Evolutionary conservation across 768 basidiomycete genomes (phyloP).

Genomic region (Collybia nuda): DNA sequence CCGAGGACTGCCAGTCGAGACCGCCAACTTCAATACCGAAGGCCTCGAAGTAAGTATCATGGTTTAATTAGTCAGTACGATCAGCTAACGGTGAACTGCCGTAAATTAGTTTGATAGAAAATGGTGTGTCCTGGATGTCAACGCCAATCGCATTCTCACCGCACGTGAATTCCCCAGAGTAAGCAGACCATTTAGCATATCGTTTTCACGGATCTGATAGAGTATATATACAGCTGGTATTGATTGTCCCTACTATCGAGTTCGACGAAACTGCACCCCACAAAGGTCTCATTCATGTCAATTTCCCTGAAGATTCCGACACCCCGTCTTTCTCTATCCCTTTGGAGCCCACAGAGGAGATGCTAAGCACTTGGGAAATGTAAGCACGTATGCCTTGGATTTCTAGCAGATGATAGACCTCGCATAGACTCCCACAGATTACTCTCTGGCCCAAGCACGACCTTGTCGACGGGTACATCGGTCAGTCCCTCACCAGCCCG

Average conservation of each 20-base stretch:
- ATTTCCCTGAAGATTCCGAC: conserved; percentile 53
- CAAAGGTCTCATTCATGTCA: conserved; percentile 47
- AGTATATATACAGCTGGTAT: conserved; percentile 49
- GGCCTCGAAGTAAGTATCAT: conserved; percentile 56
- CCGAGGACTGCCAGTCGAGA: conserved; percentile 58
- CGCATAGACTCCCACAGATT: conserved; percentile 49
- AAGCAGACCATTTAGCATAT: neutral
- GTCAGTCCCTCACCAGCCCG: conserved; percentile 36
- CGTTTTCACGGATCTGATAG: neutral
- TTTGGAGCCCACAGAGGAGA: conserved; percentile 47
- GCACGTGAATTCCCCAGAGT: conserved; percentile 65
- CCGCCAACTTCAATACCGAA: conserved; percentile 53
- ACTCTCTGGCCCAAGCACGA: conserved; percentile 42
- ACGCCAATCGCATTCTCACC: conserved; percentile 54
- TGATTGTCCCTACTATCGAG: conserved; percentile 56
- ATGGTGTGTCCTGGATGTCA: conserved; percentile 64
- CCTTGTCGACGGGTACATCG: conserved; percentile 62
- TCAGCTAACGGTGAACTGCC: conserved; percentile 1
- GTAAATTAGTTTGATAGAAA: conserved; percentile 58
- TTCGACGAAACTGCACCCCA: conserved; percentile 39
- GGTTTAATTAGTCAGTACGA: neutral
- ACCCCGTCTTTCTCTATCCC: conserved; percentile 53
- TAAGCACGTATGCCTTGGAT: conserved; percentile 26
- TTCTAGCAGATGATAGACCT: neutral
- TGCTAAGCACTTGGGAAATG: conserved; percentile 53